These are phyloP conservation scores for Suillus spraguei DNA, from an alignment of 768 basidiomycete species.

Conservation along the genomic window DNA sequence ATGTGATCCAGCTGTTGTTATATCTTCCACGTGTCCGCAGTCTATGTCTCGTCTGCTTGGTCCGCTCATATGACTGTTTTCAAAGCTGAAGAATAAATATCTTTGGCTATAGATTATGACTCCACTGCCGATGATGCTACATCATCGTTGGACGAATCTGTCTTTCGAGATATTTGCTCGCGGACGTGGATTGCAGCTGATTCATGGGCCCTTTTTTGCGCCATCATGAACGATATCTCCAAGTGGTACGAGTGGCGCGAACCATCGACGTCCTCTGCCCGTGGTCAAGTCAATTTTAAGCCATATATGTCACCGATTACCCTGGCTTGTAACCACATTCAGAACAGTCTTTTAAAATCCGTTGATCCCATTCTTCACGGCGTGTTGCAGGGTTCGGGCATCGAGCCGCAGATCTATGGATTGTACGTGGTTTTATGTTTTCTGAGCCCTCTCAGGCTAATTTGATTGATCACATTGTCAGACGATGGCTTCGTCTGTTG, in stretches of 20 bases:
- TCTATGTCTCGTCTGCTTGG: slow-evolving; percentile 14
- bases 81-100: slow-evolving; percentile 30
- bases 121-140: slow-evolving; percentile 50
- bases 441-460: slow-evolving; percentile 11
- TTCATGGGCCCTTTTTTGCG: slow-evolving; percentile 79
- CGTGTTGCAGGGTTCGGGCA: slow-evolving; percentile 73
- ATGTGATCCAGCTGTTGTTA: slow-evolving; percentile 16
- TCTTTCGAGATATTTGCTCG: slow-evolving; percentile 65
- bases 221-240: slow-evolving; percentile 79
- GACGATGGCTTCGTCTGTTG: slow-evolving; percentile 91
- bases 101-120: slow-evolving; percentile 67
- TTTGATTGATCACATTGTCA: slow-evolving; percentile 31
- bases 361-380: slow-evolving; percentile 83
- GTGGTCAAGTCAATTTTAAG: slow-evolving; percentile 48
- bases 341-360: slow-evolving; percentile 67
- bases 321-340: slow-evolving; percentile 77
- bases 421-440: slow-evolving; percentile 59
- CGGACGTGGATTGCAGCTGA: slow-evolving; percentile 79
- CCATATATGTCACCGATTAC: slow-evolving; percentile 86
- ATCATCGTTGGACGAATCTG: slow-evolving; percentile 32
- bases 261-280: slow-evolving; percentile 36
- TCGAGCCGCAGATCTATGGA: slow-evolving; percentile 97
- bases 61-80: slow-evolving; percentile 19
- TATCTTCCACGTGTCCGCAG: slow-evolving; percentile 9
- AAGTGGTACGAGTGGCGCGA: slow-evolving; percentile 81